Evolutionary conservation across 169 alveolate species (phyloP).

Genomic region (Cryptosporidium felis): DNA sequence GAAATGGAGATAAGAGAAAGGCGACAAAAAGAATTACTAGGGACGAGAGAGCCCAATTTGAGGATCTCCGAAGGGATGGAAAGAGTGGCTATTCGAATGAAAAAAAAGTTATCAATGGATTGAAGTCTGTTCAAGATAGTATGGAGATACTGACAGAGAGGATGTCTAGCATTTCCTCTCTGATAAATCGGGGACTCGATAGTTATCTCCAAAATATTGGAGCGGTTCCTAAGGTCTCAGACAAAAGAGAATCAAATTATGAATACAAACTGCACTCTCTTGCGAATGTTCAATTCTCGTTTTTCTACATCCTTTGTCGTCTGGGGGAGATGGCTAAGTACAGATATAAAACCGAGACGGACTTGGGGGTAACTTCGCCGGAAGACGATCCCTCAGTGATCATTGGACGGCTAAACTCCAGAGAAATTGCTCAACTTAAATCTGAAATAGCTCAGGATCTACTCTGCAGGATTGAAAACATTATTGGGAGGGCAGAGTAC

Average conservation of each 20-base stretch:
- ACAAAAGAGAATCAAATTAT: not conserved
- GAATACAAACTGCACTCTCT: conserved; percentile 22
- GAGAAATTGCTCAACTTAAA: conserved; percentile 20
- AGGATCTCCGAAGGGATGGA: too few species aligned
- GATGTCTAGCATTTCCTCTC: conserved; percentile 26
- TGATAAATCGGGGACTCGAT: not conserved
- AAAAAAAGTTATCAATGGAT: conserved; percentile 9
- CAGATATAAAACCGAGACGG: conserved; percentile 6
- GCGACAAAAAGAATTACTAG: too few species aligned
- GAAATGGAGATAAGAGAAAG: too few species aligned
- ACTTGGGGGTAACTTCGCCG: not conserved
- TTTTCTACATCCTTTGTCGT: conserved; percentile 52
- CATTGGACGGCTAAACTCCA: conserved; percentile 25
- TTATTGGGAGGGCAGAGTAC: conserved; percentile 13
- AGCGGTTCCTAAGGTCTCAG: not conserved
- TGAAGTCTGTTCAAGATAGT: conserved; percentile 31
- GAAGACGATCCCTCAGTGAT: conserved; percentile 2
- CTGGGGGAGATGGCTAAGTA: conserved; percentile 60
- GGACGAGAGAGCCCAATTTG: too few species aligned
- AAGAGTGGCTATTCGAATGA: not conserved
- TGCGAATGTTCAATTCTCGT: conserved; percentile 53
- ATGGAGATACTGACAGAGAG: conserved; percentile 12
- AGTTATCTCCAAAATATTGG: not conserved
- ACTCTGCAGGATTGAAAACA: not conserved
- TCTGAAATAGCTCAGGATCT: conserved; percentile 55